Evolutionary conservation across 306 rosid genomes (phyloP).

Genomic region (Arachis stenosperma): DNA sequence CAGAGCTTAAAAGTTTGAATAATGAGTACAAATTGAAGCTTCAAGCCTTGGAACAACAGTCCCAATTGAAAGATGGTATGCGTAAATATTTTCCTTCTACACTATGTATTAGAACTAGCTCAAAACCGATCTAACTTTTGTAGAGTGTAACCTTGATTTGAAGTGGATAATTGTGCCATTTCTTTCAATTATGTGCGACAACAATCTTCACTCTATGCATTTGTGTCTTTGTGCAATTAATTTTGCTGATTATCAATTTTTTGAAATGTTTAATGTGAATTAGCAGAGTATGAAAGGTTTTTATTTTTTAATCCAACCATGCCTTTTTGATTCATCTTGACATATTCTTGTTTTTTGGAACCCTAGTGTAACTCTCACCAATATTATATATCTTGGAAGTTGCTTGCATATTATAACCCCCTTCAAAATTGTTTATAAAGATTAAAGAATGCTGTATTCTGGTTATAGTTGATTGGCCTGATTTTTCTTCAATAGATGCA

Average conservation of each 20-base stretch:
- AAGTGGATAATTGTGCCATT: neutral
- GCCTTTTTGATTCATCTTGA: constrained; percentile 31
- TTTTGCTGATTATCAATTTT: constrained; percentile 10
- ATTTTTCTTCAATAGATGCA: neutral
- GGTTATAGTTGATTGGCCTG: constrained; percentile 8
- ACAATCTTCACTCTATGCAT: neutral
- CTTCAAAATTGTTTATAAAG: constrained; percentile 24
- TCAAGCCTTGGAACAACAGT: constrained; percentile 86
- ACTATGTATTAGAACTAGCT: constrained; percentile 33
- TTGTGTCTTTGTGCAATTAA: neutral
- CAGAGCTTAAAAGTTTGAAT: constrained; percentile 64
- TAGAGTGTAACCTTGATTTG: constrained; percentile 6
- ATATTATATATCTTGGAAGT: constrained; percentile 1
- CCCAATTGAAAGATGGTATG: constrained; percentile 85
- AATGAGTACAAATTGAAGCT: constrained; percentile 83
- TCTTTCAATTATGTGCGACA: neutral
- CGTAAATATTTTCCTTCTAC: constrained; percentile 28
- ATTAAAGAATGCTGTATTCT: neutral
- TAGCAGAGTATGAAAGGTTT: constrained; percentile 14
- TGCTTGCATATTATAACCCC: constrained; percentile 13
- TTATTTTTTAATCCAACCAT: constrained; percentile 8
- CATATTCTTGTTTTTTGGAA: constrained; percentile 6
- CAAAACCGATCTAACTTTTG: constrained; percentile 8
- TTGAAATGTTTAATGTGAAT: constrained; percentile 25
- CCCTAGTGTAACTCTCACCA: neutral